A percentile compares a stretch with the other conserved stretches of the same genome.
These are phyloP conservation scores for Nakaseomyces uthaithaninus DNA, from an alignment of 1,139 yeast genomes.

Conservation along the genomic window DNA sequence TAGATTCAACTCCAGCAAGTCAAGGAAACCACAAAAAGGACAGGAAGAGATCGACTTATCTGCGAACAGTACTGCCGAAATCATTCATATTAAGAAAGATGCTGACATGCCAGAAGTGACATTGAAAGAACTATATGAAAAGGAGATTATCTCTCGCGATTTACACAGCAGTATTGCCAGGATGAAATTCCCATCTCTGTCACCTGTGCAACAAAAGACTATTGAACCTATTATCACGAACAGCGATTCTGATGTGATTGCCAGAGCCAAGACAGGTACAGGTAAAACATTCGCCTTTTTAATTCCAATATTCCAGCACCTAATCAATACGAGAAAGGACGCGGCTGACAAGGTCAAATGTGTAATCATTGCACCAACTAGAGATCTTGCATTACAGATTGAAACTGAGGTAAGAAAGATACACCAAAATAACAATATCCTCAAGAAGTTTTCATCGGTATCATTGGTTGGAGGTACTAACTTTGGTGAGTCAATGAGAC, in stretches of 20 bases:
- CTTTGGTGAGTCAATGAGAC: constrained; percentile 34
- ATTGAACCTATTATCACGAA: constrained; percentile 55
- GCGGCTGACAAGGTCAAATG: constrained; percentile 39
- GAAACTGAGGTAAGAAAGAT: constrained; percentile 54
- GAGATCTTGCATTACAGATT: constrained; percentile 86
- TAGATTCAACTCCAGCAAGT: too few species aligned
- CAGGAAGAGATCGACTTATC: neutral
- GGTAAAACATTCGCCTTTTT: constrained; percentile 90
- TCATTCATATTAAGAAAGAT: neutral
- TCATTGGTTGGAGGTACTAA: constrained; percentile 47
- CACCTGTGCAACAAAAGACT: constrained; percentile 74
- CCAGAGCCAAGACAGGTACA: constrained; percentile 90
- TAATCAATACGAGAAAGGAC: constrained; percentile 32
- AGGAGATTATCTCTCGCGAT: constrained; percentile 19
- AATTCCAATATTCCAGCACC: constrained; percentile 63
- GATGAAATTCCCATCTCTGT: constrained; percentile 45
- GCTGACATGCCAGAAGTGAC: constrained; percentile 15
- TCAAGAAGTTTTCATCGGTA: constrained; percentile 34
- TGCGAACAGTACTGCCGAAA: constrained; percentile 1
- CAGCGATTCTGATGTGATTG: constrained; percentile 58
- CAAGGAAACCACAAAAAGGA: too few species aligned
- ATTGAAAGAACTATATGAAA: constrained; percentile 23
- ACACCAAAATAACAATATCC: constrained; percentile 24
- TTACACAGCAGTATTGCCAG: constrained; percentile 34
- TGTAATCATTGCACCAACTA: constrained; percentile 78